Percentiles rank a stretch among this genome's conserved stretches.
Evolutionary conservation across 441 rosid species (phyloP).

Genomic region (Corymbia citriodora): DNA sequence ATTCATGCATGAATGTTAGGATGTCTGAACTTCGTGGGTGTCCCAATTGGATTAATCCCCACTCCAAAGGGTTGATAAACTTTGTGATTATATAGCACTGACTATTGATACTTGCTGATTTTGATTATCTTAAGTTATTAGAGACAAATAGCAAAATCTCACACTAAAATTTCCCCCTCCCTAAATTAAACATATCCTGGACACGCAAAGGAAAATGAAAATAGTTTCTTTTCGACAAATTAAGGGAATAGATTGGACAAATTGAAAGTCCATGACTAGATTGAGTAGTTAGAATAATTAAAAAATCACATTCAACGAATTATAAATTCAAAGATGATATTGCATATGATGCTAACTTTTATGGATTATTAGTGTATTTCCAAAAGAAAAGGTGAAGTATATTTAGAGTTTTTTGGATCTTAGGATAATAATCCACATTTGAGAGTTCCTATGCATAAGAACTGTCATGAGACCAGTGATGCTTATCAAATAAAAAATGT

Average conservation of each 20-base stretch:
- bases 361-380: rapidly evolving
- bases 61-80: background rate
- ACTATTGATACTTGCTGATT: background rate
- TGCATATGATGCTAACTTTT: rapidly evolving
- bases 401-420: background rate
- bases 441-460: too few species aligned
- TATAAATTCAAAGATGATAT: too few species aligned
- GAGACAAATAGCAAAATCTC: too few species aligned
- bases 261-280: background rate
- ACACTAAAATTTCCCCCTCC: background rate
- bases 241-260: background rate
- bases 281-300: too few species aligned
- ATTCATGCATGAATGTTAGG: background rate
- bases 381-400: too few species aligned
- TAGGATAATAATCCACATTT: background rate
- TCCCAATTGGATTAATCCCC: background rate
- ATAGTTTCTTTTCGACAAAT: background rate
- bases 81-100: background rate
- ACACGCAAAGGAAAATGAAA: background rate
- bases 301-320: rapidly evolving
- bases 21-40: background rate
- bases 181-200: background rate
- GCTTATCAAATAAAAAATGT: background rate
- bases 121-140: background rate
- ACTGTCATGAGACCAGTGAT: background rate